These are phyloP conservation scores for Tetrastigma voinierianum DNA, from an alignment of 164 flowering plant species.

Conservation along the genomic window DNA sequence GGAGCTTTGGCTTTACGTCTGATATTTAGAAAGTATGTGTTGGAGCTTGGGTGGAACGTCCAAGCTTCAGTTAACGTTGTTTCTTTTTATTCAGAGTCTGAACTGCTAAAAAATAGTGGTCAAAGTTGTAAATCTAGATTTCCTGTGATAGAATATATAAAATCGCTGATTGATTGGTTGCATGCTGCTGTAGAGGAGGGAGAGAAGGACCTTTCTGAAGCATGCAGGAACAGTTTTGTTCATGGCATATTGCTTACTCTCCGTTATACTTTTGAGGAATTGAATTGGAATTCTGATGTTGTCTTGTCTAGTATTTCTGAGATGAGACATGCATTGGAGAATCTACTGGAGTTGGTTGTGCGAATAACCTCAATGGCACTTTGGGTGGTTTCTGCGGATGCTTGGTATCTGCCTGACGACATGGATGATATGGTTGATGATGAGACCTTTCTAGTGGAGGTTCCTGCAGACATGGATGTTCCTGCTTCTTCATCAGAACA, in stretches of 20 bases:
- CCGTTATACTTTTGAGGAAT: constrained; percentile 91
- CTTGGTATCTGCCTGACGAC: constrained; percentile 89
- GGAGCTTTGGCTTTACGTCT: constrained; percentile 89
- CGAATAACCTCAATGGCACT: constrained; percentile 90
- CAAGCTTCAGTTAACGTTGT: constrained; percentile 51
- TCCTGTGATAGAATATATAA: constrained; percentile 66
- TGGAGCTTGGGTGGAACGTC: constrained; percentile 82
- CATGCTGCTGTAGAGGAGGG: constrained; percentile 62
- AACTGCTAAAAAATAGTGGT: constrained; percentile 22
- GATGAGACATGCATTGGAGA: constrained; percentile 65
- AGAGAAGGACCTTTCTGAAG: constrained; percentile 85
- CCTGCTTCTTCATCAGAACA: constrained; percentile 23
- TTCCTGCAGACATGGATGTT: constrained; percentile 33
- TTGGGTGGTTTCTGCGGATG: constrained; percentile 97
- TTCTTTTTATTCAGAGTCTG: constrained; percentile 27
- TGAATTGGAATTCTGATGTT: constrained; percentile 88
- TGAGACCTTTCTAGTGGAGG: constrained; percentile 47
- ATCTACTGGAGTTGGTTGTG: constrained; percentile 70
- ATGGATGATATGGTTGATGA: constrained; percentile 71
- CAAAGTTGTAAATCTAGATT: constrained; percentile 21
- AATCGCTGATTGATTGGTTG: constrained; percentile 83
- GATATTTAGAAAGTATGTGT: constrained; percentile 81
- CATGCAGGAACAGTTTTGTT: constrained; percentile 93
- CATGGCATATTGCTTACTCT: constrained; percentile 92
- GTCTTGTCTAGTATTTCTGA: constrained; percentile 42